Evolutionary conservation across 192 early-diverging fungal genomes (phyloP), one percentile per base, ranked within the genome.

Genomic region (Neocallimastix lanati): DNA sequence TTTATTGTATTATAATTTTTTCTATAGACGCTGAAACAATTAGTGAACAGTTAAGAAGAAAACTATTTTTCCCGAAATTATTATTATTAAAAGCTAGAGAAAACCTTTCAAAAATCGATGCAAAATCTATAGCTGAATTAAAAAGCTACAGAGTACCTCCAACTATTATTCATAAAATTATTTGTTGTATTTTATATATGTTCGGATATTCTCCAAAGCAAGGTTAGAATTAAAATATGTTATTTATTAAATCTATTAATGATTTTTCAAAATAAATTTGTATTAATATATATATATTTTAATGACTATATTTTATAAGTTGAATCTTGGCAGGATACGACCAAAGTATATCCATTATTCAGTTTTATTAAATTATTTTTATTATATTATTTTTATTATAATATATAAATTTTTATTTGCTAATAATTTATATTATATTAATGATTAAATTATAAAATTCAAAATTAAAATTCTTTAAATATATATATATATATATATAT

Each of bases 81-180:
- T 84, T 89, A 85, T 84, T 91, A 4, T 28, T 82, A 28, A 79
- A 77, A 27, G 86, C 87, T 0, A 77, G 87, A 15, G 77, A 81
- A 29, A 78, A 80, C 18, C 78, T 91, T 12, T 28, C 35, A 15
- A 83, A 83, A 76, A 77, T 91, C 12, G 86, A 88, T 79, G 81
- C 80, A 29, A 84, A 81, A 38, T 79, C 83, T 6, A 79, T 91
- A 40, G 80, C 86, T 29, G 90, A 91, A 82, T 82, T 91, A 21
- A 81, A 82, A 28, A 86, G 84, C 40, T 91, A 91, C 82, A 84
- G 86, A 78, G 86, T 86, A 67, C 90, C 90, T 15, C 90, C 90
- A 1, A 28, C 76, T 30, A 28, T 79, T 37, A 83, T 91, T 28
- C 82, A 89, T 80, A 86, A 84, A 81, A 83, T 89, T 12, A 29